Percentiles rank a stretch among this genome's conserved stretches.
Conservation (phyloP, 768 basidiomycete species). For the Aureoboletus auriporus region DNA sequence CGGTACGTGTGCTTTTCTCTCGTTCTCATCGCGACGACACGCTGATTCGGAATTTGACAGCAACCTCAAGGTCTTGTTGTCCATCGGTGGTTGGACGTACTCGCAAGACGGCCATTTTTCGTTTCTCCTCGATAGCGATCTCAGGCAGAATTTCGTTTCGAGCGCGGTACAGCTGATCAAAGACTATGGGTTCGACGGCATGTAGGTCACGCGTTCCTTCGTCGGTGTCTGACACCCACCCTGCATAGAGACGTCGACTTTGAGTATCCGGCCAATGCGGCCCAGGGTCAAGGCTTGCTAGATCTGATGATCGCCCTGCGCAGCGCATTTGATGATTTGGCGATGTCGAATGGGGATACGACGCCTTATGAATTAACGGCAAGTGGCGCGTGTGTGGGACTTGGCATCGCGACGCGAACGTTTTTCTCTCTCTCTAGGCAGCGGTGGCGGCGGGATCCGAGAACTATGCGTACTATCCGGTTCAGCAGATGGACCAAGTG, state of each 20-base stretch:
- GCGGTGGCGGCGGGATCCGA: conserved; percentile 61
- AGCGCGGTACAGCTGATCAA: conserved; percentile 61
- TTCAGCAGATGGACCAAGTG: conserved; percentile 61
- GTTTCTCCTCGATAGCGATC: conserved; percentile 50
- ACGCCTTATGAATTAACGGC: conserved; percentile 57
- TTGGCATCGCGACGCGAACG: not conserved
- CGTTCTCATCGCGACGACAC: not conserved
- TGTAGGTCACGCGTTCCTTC: conserved; percentile 36
- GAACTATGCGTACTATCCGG: conserved; percentile 54
- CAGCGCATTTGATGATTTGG: conserved; percentile 56
- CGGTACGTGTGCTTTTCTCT: conserved; percentile 25
- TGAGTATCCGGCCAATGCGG: conserved; percentile 63
- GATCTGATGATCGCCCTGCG: conserved; percentile 61
- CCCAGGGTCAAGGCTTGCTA: conserved; percentile 64
- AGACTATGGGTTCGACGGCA: conserved; percentile 80
- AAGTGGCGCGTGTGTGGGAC: conserved; percentile 1
- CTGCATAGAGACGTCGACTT: conserved; percentile 65
- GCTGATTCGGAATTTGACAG: conserved; percentile 16
- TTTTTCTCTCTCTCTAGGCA: conserved; percentile 26
- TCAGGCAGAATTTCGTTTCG: conserved; percentile 54
- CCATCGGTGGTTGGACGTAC: conserved; percentile 66
- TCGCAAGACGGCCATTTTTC: conserved; percentile 65
- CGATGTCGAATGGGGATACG: conserved; percentile 54
- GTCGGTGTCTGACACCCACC: not conserved
- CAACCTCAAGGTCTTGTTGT: conserved; percentile 49